phyloP scores from a whole-genome alignment of 2,329 filamentous ascomycete species.

The Penicillium sp. region DNA sequence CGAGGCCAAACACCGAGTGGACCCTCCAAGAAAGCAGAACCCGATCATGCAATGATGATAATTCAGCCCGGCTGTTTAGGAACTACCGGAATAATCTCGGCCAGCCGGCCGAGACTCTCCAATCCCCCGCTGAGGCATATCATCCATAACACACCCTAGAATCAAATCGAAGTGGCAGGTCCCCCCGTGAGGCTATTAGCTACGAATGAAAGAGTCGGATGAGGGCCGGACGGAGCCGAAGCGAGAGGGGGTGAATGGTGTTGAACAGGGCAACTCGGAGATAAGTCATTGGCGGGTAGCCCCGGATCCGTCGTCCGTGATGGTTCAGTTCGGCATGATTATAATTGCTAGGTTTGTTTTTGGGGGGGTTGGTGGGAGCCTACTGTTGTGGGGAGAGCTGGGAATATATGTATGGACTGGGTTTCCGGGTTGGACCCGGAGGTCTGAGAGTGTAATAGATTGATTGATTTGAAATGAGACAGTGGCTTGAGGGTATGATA shows the following conservation, averaged over 20 bases:
- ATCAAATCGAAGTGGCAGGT: background rate
- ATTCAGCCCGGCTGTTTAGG: background rate
- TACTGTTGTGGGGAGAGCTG: too few species aligned
- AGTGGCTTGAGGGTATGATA: background rate
- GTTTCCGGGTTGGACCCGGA: background rate
- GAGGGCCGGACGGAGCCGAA: background rate
- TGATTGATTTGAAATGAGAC: background rate
- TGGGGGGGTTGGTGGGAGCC: too few species aligned
- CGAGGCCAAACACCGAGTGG: background rate
- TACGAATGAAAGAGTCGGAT: constrained; percentile 1
- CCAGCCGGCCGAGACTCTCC: constrained; percentile 23
- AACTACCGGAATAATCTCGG: constrained; percentile 29
- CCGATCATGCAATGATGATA: background rate
- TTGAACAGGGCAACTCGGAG: too few species aligned
- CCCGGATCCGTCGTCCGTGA: background rate
- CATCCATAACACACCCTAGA: background rate
- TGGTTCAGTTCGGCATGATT: background rate
- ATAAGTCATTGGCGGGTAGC: background rate
- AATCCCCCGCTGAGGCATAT: background rate
- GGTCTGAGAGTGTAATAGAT: too few species aligned
- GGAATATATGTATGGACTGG: too few species aligned
- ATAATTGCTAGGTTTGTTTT: background rate
- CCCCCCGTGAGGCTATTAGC: background rate
- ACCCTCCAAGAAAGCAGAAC: background rate
- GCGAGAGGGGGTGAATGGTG: background rate